Base-by-base conservation (phyloP, 345 rosid species). In the Pistacia vera region DNA sequence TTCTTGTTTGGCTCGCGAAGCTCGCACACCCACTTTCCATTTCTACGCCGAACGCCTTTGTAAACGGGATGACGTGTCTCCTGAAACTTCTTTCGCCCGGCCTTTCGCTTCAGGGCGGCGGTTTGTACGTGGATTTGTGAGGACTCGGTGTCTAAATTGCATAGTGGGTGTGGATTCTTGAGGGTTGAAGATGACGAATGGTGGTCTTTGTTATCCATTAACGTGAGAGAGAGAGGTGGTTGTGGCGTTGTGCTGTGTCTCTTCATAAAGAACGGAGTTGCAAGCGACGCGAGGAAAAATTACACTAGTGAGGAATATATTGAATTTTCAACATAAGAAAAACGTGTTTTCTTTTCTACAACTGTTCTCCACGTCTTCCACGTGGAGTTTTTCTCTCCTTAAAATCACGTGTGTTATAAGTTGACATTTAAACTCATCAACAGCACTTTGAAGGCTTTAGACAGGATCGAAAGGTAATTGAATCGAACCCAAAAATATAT, bases 11-110 rank as follows among this genome's bases (percentile, higher is more conserved):
- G 90, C 25, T 85, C 79, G 44, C 89, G 81, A n/a, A 86, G 61
- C 80, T 88, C 88, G n/a, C 81, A 78, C 14, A 88, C 92, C 92
- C 92, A 89, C 75, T 89, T 87, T 10, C 84, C 89, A 14, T 89
- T 89, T 66, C 86, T 73, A 57, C 70, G 72, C 73, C 92, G 76
- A 3, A 89, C 89, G 1, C 92, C 92, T 54, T 65, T 84, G 80
- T 85, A 86, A 0, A 85, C 65, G 0, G 89, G 90, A 70, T 85
- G 90, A 1, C 90, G 86, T 7, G 90, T 89, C 85, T 86, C 90
- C 46, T 72, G 84, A 57, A 86, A 89, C 84, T 86, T 89, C 78
- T 83, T 89, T 76, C 90, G 35, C 2, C 90, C 89, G 0, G 88
- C 81, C 75, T 81, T 87, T 48, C 89, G 49, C 83, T 87, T 86